Base-by-base conservation (phyloP, 805 yeast species). In the Myxozyma neotropica region DNA sequence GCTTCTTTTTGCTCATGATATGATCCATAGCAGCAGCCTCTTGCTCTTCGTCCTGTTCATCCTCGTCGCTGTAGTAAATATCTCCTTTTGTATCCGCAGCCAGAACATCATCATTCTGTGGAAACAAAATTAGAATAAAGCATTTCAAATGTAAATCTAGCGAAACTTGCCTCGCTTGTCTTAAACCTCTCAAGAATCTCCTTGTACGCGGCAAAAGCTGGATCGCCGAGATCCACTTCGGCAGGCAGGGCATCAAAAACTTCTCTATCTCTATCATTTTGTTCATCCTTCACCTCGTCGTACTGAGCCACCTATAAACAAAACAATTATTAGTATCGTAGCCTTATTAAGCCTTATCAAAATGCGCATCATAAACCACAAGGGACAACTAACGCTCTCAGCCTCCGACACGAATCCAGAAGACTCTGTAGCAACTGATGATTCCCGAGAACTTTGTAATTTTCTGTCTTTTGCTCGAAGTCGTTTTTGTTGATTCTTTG, bases 1-100 rank as follows among this genome's bases (percentile, higher is more conserved):
- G 44, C 26, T 78, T 74, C 69, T 86, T 85, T 55, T 82, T 78
- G 57, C 79, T 83, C 15, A 80, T 61, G 31, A 64, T 58, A 4
- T 67, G 66, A 19, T 64, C 69, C n/a, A 51, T 44, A 19, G 47
- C 61, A 36, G 46, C 67, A 10, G 59, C 67, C 23, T 53, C 67
- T 43, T 71, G 69, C 4, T 65, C 73, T 36, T 69, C 70, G 42
- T 67, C 67, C 38, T 70, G 68, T 21, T 67, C 71, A 21, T 69
- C 74, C 17, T 71, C 74, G 31, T 73, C 77, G 45, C 72, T 67
- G 48, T 73, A 74, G 44, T 70, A 65, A 10, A 74, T 66, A n/a
- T 71, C 71, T 21, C 72, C 75, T 53, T 70, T 68, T 29, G 63
- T 63, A n/a, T 57, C 67, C 7, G 52, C 63, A 21, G 44, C 54